Evolutionary conservation across 768 basidiomycete species (phyloP), one percentile per base, ranked within the genome.

Genomic region (Tylopilus felleus): DNA sequence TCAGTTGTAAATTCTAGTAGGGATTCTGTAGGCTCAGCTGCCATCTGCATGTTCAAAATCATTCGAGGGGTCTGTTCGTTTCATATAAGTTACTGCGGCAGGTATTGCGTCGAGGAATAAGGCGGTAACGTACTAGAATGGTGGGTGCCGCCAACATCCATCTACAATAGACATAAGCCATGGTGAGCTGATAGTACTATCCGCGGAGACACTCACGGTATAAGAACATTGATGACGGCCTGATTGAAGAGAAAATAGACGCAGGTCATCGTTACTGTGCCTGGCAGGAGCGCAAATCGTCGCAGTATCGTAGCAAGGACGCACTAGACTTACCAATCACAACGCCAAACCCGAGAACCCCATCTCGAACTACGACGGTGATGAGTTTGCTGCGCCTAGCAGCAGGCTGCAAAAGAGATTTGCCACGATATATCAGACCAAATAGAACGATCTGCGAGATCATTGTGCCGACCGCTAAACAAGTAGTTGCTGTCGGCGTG

Each of bases 21-120:
- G 22, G 51, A 33, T 14, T 56, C 57, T 22, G 39, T 31, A 19
- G 47, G 52, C 39, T 59, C 45, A n/a, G 42, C 45, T 8, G 53
- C 51, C 51, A 46, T 56, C 29, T 52, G 63, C 29, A 63, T 51
- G 39, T 64, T 65, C 25, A 64, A 10, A 35, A 65, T 63, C 1
- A 64, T 52, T 27, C 57, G 63, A n/a, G 64, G 35, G 8, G 63
- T 56, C 63, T 64, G 45, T n/a, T n/a, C 19, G 10, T 51, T 36
- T 7, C 31, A 41, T 21, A 22, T 13, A 3, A 51, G 27, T 51
- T 23, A 36, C 17, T 17, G n/a, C n/a, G 14, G 1, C 2, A 21
- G 9, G 10, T 5, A 2, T 9, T 16, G 2, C 35, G 17, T 41
- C 13, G 2, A 38, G n/a, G 13, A 8, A 14, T 7, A 52, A 35